phyloP scores from a whole-genome alignment of 345 rosid genomes.

The Conringia planisiliqua region DNA sequence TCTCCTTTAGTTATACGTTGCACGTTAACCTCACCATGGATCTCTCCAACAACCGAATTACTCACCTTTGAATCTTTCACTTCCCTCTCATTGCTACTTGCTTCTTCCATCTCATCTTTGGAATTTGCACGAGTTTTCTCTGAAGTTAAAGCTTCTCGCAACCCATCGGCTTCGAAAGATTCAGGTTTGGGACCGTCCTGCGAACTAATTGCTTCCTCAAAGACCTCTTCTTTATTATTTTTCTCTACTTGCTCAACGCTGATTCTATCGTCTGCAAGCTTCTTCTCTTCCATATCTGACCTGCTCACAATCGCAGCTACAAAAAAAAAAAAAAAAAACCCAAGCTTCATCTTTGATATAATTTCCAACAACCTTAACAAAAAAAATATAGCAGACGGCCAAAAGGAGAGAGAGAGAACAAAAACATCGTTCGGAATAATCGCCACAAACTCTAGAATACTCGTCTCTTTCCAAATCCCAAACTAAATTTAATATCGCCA shows the following conservation, averaged over 20 bases:
- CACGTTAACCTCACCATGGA: too few species aligned
- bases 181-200: constrained; percentile 9
- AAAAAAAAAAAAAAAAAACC: background rate
- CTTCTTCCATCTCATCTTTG: constrained; percentile 25
- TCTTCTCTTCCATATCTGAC: constrained; percentile 32
- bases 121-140: constrained; percentile 12
- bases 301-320: constrained; percentile 38
- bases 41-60: constrained; percentile 3
- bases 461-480: background rate
- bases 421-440: constrained; percentile 30
- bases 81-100: constrained; percentile 27
- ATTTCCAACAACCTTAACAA: background rate
- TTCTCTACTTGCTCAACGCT: constrained; percentile 17
- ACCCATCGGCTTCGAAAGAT: background rate
- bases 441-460: background rate
- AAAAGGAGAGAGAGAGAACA: background rate
- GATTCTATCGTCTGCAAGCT: constrained; percentile 29
- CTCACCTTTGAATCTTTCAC: background rate
- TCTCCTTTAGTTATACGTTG: constrained; percentile 42
- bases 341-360: too few species aligned
- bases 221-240: constrained; percentile 56
- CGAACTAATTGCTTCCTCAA: constrained; percentile 64
- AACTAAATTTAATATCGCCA: background rate
- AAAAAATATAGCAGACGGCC: background rate
- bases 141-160: background rate